Conservation (phyloP, 2,329 filamentous ascomycete genomes). For the Neonectria hederae region DNA sequence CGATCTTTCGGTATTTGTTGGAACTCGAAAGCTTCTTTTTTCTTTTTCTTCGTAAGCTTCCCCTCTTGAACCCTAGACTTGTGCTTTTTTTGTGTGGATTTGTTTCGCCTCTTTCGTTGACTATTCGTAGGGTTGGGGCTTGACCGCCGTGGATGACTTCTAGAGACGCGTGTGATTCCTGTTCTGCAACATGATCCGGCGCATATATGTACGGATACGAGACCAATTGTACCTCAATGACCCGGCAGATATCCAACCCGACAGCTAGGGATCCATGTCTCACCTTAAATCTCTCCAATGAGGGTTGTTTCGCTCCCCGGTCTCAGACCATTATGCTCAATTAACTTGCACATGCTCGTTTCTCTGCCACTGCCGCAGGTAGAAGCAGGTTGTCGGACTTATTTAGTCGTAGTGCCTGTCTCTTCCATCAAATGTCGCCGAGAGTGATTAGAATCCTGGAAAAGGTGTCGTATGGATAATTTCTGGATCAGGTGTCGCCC, state of each 20-base stretch:
- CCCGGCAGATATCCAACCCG: not conserved
- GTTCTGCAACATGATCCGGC: not conserved
- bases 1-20: conserved; percentile 42
- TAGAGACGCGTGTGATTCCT: not conserved
- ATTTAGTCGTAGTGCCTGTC: not conserved
- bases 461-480: not conserved
- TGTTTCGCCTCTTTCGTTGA: not conserved
- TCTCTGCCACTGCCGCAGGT: not conserved
- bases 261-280: not conserved
- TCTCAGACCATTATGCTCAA: conserved; percentile 2
- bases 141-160: not conserved
- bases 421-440: not conserved
- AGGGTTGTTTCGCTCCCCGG: not conserved
- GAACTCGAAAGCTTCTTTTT: conserved; percentile 28
- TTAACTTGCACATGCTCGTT: not conserved
- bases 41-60: not conserved
- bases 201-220: conserved; percentile 20
- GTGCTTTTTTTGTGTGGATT: not conserved
- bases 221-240: not conserved
- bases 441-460: not conserved
- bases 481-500: not conserved
- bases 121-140: not conserved
- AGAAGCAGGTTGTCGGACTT: not conserved
- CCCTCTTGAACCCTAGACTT: too few relatives aligned
- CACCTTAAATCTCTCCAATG: not conserved